A percentile compares a stretch with the other conserved stretches of the same genome.
Evolutionary conservation across 495 filamentous ascomycete species (phyloP).

Genomic region (Penicillium samsonianum): DNA sequence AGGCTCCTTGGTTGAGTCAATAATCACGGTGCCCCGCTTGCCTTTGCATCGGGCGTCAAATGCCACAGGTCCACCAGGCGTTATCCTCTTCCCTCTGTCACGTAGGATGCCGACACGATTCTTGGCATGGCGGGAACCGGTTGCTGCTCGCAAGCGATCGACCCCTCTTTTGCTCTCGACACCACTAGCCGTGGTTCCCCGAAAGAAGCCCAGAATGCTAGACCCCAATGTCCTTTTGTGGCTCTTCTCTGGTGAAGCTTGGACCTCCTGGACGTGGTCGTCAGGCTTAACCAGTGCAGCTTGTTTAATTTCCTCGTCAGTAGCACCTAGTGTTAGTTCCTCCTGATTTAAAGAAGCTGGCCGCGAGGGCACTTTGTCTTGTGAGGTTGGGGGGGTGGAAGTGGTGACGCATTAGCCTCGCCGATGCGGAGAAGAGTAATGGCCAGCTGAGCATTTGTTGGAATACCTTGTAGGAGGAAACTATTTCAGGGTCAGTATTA

Average conservation of each 20-base stretch:
- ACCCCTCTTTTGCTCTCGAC: slow-evolving; percentile 68
- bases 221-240: slow-evolving; percentile 45
- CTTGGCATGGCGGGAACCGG: slow-evolving; percentile 63
- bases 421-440: slow-evolving; percentile 82
- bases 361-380: slow-evolving; percentile 50
- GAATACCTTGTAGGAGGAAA: slow-evolving; percentile 75
- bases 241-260: neutral
- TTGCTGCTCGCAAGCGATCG: slow-evolving; percentile 65
- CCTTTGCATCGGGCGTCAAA: slow-evolving; percentile 74
- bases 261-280: slow-evolving; percentile 4
- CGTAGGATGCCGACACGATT: slow-evolving; percentile 70
- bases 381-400: slow-evolving; percentile 70
- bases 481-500: slow-evolving; percentile 34
- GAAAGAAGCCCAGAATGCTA: slow-evolving; percentile 65
- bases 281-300: slow-evolving; percentile 23
- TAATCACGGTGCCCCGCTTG: slow-evolving; percentile 69
- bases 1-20: slow-evolving; percentile 54
- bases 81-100: slow-evolving; percentile 35
- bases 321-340: slow-evolving; percentile 47
- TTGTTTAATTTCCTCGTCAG: slow-evolving; percentile 53
- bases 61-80: slow-evolving; percentile 62
- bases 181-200: slow-evolving; percentile 63
- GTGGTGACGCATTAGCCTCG: slow-evolving; percentile 75
- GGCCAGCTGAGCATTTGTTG: slow-evolving; percentile 84
- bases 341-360: slow-evolving; percentile 36